Conservation (phyloP, 768 basidiomycete species). For the Mycena capillaripes region DNA sequence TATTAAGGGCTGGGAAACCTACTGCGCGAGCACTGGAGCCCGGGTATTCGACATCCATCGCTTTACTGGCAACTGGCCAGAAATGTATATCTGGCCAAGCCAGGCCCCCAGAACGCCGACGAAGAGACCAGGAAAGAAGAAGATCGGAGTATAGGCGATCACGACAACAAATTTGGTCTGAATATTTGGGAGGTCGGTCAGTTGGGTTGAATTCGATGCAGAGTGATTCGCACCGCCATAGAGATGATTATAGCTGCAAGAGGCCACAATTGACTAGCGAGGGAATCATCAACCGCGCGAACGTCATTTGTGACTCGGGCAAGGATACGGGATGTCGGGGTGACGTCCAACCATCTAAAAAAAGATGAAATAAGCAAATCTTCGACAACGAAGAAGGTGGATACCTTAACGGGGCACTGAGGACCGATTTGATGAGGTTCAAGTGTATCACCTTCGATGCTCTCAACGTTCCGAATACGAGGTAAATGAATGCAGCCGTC, state of each 20-base stretch:
- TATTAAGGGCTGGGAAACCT: constrained; percentile 42
- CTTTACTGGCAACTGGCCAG: constrained; percentile 42
- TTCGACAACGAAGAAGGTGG: neutral
- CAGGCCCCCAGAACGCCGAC: constrained; percentile 38
- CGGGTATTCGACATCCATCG: constrained; percentile 41
- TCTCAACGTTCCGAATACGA: constrained; percentile 52
- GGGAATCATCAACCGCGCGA: constrained; percentile 43
- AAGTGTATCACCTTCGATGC: constrained; percentile 59
- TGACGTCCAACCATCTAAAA: constrained; percentile 45
- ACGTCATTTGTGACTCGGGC: constrained; percentile 66
- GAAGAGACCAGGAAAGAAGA: constrained; percentile 46
- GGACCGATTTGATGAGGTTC: constrained; percentile 52
- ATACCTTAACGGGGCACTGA: constrained; percentile 62
- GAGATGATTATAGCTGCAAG: constrained; percentile 46
- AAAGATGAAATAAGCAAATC: neutral
- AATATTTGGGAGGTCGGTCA: constrained; percentile 13
- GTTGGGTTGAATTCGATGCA: constrained; percentile 37
- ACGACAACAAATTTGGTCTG: constrained; percentile 47
- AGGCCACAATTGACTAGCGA: constrained; percentile 49
- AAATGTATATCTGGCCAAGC: constrained; percentile 43
- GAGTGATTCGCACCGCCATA: constrained; percentile 50
- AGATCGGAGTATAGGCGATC: constrained; percentile 44
- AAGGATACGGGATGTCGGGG: constrained; percentile 54
- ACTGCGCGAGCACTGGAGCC: constrained; percentile 48
- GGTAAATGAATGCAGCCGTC: constrained; percentile 41